Evolutionary conservation across 768 basidiomycete genomes (phyloP).

Genomic region (Floccularia luteovirens): DNA sequence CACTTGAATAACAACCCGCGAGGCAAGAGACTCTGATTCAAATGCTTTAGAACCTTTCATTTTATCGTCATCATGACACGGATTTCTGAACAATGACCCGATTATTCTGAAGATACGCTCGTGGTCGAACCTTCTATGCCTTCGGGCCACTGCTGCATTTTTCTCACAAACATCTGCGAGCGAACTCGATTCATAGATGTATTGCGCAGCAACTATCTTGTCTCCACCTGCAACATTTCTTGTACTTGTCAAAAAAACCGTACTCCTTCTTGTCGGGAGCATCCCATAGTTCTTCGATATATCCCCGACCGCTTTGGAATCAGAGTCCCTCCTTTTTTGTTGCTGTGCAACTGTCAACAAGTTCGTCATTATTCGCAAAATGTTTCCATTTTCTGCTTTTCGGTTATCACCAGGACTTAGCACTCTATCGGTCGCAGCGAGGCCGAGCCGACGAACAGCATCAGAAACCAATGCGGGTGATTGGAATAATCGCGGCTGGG

Average conservation of each 20-base stretch:
- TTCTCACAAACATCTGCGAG: slow-evolving; percentile 42
- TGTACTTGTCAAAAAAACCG: slow-evolving; percentile 49
- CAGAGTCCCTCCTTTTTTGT: slow-evolving; percentile 27
- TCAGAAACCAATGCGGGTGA: slow-evolving; percentile 68
- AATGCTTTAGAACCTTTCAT: slow-evolving; percentile 8
- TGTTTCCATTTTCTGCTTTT: slow-evolving; percentile 44
- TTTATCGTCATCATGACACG: slow-evolving; percentile 11
- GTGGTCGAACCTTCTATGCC: slow-evolving; percentile 58
- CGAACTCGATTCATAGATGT: slow-evolving; percentile 38
- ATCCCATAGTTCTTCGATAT: slow-evolving; percentile 33
- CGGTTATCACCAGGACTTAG: slow-evolving; percentile 29
- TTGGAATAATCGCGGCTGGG: slow-evolving; percentile 35
- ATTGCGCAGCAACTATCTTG: slow-evolving; percentile 52
- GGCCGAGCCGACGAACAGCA: slow-evolving; percentile 56
- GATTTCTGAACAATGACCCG: slow-evolving; percentile 33
- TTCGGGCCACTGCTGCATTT: slow-evolving; percentile 55
- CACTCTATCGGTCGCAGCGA: slow-evolving; percentile 53
- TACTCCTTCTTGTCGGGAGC: slow-evolving; percentile 43
- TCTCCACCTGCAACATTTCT: slow-evolving; percentile 43
- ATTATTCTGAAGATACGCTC: slow-evolving; percentile 61
- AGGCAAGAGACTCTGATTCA: slow-evolving; percentile 23
- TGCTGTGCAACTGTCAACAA: slow-evolving; percentile 55
- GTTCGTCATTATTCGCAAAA: slow-evolving; percentile 74
- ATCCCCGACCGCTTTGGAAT: slow-evolving; percentile 32
- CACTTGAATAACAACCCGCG: slow-evolving; percentile 38